Base-by-base conservation (phyloP, 2,329 filamentous ascomycete species). In the Anthostomella pinea region DNA sequence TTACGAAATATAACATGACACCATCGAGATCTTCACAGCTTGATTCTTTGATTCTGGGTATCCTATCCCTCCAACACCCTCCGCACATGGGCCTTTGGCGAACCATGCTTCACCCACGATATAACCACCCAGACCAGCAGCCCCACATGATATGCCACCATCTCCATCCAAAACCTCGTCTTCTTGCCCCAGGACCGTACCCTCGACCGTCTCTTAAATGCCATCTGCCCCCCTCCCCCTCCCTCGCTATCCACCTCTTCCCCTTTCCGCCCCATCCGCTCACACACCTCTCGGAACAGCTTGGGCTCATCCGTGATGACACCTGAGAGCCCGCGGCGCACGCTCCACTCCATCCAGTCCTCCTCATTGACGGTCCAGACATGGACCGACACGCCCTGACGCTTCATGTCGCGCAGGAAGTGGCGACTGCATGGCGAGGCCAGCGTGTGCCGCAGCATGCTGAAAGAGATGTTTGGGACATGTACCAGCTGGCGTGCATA, bases 331-430 rank as follows among this genome's bases (percentile, higher is more conserved):
- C 41, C 52, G 26, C 75, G 65, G 18, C 70, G 63, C 21, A 95
- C 78, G 46, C 79, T 75, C 87, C 88, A 95, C 51, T 80, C 75
- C 90, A 97, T 96, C 63, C 80, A 77, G 32, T 72, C 69, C 45
- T 78, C 75, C 10, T 84, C 75, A 58, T 97, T 95, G 33, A 95
- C 85, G 0, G 90, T 96, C 91, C 91, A 97, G 1, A 80, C 75
- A 52, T 84, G 82, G 4, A 96, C 67, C 4, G 75, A 73, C 15
- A 84, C 73, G 11, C 70, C 65, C 2, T 69, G 66, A 30, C 65
- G 58, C 42, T 73, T 72, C 17, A 79, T 76, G 36, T 82, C 74
- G 9, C 69, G 68, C 11, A 89, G 63, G 65, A 96, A 93, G 8
- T 67, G 64, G 8, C 61, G 57, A 6, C 89, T 89, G 22, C 78